Percentiles rank a stretch among this genome's conserved stretches.
These are phyloP conservation scores for Chromosphaera perkinsii DNA, from an alignment of 208 protist species.

Conservation along the genomic window DNA sequence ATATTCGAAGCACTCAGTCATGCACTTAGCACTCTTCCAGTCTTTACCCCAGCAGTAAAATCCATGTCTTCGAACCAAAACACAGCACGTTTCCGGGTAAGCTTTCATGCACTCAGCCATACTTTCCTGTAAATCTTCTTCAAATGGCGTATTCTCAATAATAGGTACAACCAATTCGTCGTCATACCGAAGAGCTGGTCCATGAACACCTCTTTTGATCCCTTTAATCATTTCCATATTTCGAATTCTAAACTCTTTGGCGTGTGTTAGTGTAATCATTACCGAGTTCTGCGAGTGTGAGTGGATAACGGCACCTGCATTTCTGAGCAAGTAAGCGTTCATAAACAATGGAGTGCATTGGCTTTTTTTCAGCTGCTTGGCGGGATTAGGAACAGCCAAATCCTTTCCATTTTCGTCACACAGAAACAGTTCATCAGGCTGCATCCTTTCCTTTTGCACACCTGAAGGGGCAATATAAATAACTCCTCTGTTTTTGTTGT, in stretches of 20 bases:
- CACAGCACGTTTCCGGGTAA: constrained; percentile 77
- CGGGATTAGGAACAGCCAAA: constrained; percentile 10
- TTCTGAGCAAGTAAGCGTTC: constrained; percentile 71
- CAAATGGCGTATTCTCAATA: constrained; percentile 84
- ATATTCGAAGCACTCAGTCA: constrained; percentile 84
- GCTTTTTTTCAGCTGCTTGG: constrained; percentile 64
- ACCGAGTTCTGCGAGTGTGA: constrained; percentile 68
- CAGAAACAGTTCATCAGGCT: constrained; percentile 79
- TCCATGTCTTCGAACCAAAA: constrained; percentile 83
- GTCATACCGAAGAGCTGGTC: constrained; percentile 58
- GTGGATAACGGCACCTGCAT: constrained; percentile 83
- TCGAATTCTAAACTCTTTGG: constrained; percentile 81
- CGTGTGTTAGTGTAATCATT: constrained; percentile 74
- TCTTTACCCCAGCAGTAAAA: constrained; percentile 85
- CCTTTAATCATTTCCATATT: constrained; percentile 91
- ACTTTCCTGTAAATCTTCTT: constrained; percentile 58
- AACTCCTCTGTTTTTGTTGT: constrained; percentile 30
- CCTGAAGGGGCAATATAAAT: constrained; percentile 84
- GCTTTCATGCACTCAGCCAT: constrained; percentile 67
- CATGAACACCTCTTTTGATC: constrained; percentile 13
- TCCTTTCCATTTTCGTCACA: constrained; percentile 55
- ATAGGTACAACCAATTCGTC: constrained; percentile 84
- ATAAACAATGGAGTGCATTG: constrained; percentile 89
- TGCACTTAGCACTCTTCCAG: constrained; percentile 83
- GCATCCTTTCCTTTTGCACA: constrained; percentile 86